Evolutionary conservation across 2,329 filamentous ascomycete species (phyloP).

Genomic region (Exserohilum rostratum): DNA sequence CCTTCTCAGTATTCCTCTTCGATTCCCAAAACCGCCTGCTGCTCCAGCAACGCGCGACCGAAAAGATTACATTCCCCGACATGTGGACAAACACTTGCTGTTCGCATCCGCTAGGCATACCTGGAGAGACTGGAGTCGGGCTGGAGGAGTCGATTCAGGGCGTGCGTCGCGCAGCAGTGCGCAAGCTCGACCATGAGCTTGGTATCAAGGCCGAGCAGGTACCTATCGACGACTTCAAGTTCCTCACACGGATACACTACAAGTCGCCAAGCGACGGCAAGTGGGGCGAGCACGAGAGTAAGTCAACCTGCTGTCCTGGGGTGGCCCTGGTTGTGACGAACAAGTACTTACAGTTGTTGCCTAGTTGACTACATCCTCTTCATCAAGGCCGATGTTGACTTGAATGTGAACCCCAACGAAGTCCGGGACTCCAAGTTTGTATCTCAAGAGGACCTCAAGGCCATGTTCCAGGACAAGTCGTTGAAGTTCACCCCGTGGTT

Average conservation of each 20-base stretch:
- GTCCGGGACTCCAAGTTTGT: conserved; percentile 86
- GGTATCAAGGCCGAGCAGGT: conserved; percentile 90
- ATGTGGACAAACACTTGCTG: conserved; percentile 99
- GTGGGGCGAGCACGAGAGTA: conserved; percentile 99
- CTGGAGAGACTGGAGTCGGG: conserved; percentile 85
- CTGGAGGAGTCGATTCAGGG: conserved; percentile 81
- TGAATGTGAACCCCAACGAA: conserved; percentile 85
- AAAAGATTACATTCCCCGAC: conserved; percentile 99
- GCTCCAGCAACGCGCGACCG: conserved; percentile 89
- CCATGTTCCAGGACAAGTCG: conserved; percentile 79
- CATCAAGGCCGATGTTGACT: conserved; percentile 84
- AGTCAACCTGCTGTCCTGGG: conserved; percentile 41
- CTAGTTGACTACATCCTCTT: conserved; percentile 98
- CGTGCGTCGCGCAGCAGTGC: conserved; percentile 87
- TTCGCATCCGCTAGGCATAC: conserved; percentile 91
- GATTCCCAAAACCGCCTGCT: conserved; percentile 90
- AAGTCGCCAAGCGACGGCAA: conserved; percentile 95
- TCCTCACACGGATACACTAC: conserved; percentile 97
- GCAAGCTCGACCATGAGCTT: conserved; percentile 93
- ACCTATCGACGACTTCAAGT: conserved; percentile 87
- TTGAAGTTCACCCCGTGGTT: conserved; percentile 98
- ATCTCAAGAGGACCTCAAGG: conserved; percentile 78
- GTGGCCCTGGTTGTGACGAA: neutral
- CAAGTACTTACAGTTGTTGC: conserved; percentile 24
- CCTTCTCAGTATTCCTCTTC: conserved; percentile 98